Conservation (phyloP, 148 eudicot genomes). For the Chenopodium quinoa region DNA sequence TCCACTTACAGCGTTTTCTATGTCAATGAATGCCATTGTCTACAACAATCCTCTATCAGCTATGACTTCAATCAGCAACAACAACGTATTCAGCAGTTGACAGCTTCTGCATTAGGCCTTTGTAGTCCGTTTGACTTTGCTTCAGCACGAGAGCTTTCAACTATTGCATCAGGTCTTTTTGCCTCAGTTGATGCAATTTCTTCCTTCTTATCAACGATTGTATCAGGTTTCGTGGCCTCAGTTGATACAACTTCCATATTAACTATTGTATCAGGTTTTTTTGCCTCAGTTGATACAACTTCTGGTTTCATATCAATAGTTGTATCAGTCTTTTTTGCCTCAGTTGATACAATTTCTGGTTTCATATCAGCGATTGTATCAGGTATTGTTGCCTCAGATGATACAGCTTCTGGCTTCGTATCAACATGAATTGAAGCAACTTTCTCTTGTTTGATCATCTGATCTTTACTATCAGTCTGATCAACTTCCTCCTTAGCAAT, state of each 20-base stretch:
- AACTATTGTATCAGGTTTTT: constrained; percentile 22
- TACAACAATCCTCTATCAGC: constrained; percentile 31
- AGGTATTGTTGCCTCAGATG: constrained; percentile 14
- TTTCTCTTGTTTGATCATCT: not conserved
- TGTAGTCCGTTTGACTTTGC: constrained; percentile 16
- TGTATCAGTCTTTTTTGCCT: not conserved
- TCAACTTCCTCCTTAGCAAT: not conserved
- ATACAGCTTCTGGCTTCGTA: constrained; percentile 7
- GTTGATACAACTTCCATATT: constrained; percentile 8
- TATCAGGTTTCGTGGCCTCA: constrained; percentile 27
- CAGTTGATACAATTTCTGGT: constrained; percentile 14
- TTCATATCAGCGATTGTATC: not conserved
- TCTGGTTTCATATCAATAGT: not conserved
- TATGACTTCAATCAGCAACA: constrained; percentile 22
- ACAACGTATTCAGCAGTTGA: constrained; percentile 25
- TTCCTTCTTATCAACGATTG: not conserved
- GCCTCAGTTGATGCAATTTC: constrained; percentile 15
- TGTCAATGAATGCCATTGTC: constrained; percentile 21
- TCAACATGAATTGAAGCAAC: not conserved
- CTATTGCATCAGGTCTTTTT: constrained; percentile 22
- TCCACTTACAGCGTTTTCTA: constrained; percentile 22
- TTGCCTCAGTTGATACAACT: constrained; percentile 16
- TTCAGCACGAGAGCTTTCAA: constrained; percentile 19
- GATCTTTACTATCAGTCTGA: constrained; percentile 6
- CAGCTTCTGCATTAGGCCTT: constrained; percentile 26